Base-by-base conservation (phyloP, 164 flowering plant species). In the Piper longum region DNA sequence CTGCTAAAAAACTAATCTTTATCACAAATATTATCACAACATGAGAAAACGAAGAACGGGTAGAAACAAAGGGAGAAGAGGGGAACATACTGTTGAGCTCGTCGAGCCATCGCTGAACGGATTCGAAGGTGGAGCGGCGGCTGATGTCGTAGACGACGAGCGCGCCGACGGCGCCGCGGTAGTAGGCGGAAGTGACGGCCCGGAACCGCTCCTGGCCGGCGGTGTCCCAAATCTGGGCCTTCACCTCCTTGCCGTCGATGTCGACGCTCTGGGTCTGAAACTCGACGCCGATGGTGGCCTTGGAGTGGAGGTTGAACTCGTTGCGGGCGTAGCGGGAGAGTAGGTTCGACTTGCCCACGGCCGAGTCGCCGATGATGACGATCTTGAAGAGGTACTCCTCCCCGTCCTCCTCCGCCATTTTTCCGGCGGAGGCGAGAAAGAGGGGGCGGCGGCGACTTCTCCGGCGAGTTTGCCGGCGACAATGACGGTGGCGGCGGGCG, bases 201-300 rank as follows among this genome's bases (percentile, higher is more conserved):
- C 81, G 65, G 61, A 78, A 78, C n/a, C 81, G 68, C 60, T 78
- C 81, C 64, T 78, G 81, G 5, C 81, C 81, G 7, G 81, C 81
- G 2, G 81, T 78, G 58, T 78, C 81, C 81, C 81, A 78, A 72
- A 78, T 78, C 78, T 78, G 82, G 56, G 82, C 82, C 67, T 78
- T 78, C 16, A 78, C 82, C 44, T 78, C 82, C 68, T 74, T 78
- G n/a, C 82, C 82, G 19, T 76, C 71, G 60, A 78, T 76, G 11
- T 78, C 82, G 67, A 78, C 72, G 69, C 82, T 74, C 67, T 78
- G 82, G 2, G 81, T 78, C 74, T 78, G 81, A 57, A 78, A 78
- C 51, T 78, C 81, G 13, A 78, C 81, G 7, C 79, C 81, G 48
- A 78, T 78, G 26, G 82, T 78, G 9, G 82, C 82, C 67, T 76